Base-by-base conservation (phyloP, 352 stramenopile genomes). In the Blastocystis sp. region DNA sequence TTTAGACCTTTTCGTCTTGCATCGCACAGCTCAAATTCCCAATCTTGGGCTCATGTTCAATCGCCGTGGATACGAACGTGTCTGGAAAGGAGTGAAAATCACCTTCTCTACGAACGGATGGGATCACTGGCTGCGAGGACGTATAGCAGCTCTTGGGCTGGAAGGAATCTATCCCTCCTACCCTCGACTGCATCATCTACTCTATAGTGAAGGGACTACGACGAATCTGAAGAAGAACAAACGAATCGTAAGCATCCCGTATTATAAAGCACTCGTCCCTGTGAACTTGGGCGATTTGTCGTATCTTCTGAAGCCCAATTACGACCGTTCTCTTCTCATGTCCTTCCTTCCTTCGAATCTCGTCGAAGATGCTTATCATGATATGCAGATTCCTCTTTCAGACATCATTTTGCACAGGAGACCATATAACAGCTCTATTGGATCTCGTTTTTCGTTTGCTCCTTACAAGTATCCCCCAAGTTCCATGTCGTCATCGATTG, bases 21-120 rank as follows among this genome's bases (percentile, higher is more conserved):
- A 56, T 29, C 68, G 68, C 45, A 23, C 23, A 7, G 37, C 68
- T 18, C 34, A 54, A 15, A 61, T 79, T 45, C 68, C 68, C 23
- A 79, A 79, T 37, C 39, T 79, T 18, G 68, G 68, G 4, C 43
- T 79, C 4, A 37, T 79, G 26, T 79, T 79, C 68, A 79, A 79
- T 37, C 68, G 37, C 2, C 39, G 50, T 13, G 68, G 68, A 23
- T 79, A 79, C 50, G 29, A 56, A 5, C 29, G 6, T 7, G 34
- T 79, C 7, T 79, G 68, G 68, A 54, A 56, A 26, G 59, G 34
- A 20, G 3, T 45, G 29, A 23, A 7, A 18, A 20, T 53, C 68
- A 59, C 20, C 29, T 79, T 59, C 68, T 34, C 34, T 11, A 79
- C 68, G 34, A 79, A 56, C 50, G 68, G 68, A 8, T 79, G 68